Percentiles rank a stretch among this genome's conserved stretches.
These are phyloP conservation scores for Bipolaris bicolor DNA, from an alignment of 2,329 filamentous ascomycete genomes.

Conservation along the genomic window DNA sequence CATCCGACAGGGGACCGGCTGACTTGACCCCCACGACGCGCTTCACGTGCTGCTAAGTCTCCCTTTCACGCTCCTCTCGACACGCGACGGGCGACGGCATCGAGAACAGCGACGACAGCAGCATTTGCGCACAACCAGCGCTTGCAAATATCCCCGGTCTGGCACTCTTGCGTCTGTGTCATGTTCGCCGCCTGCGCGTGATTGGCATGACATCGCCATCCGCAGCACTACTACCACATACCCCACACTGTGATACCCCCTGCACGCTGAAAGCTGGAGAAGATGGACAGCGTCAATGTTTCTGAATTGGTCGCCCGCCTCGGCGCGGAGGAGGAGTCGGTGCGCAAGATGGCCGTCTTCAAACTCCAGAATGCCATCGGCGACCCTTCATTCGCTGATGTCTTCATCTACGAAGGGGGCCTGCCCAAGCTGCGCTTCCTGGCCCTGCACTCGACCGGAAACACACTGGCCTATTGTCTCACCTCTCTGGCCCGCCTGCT, in stretches of 20 bases:
- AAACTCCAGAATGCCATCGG: constrained; percentile 95
- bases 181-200: constrained; percentile 16
- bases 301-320: constrained; percentile 65
- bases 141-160: constrained; percentile 9
- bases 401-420: constrained; percentile 91
- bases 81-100: constrained; percentile 15
- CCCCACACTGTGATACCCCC: constrained; percentile 19
- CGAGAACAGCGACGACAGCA: background rate
- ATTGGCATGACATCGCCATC: constrained; percentile 21
- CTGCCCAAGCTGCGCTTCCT: constrained; percentile 80
- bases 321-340: constrained; percentile 76
- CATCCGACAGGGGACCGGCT: constrained; percentile 5
- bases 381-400: constrained; percentile 93
- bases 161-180: constrained; percentile 2
- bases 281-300: constrained; percentile 63
- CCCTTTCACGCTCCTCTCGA: constrained; percentile 20
- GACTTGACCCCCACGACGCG: constrained; percentile 24
- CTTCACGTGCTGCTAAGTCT: constrained; percentile 34
- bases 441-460: constrained; percentile 84
- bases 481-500: constrained; percentile 86
- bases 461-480: constrained; percentile 93
- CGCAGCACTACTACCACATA: constrained; percentile 20
- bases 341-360: constrained; percentile 98
- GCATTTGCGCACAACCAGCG: constrained; percentile 3
- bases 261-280: constrained; percentile 10